phyloP scores from a whole-genome alignment of 2,329 filamentous ascomycete genomes.

The Aspergillus sp. region DNA sequence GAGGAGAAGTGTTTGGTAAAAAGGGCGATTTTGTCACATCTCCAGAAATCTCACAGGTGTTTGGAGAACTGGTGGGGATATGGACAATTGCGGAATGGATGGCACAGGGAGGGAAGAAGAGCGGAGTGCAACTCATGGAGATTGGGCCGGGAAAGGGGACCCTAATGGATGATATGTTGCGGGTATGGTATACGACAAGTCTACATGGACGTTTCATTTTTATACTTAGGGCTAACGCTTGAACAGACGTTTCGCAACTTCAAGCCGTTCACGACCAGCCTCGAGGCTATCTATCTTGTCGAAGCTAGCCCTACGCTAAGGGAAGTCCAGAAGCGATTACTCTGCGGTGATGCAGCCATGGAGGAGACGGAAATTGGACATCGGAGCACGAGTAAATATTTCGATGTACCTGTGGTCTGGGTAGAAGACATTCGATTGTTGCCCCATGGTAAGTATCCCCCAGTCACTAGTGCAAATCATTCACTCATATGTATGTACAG shows the following conservation, averaged over 20 bases:
- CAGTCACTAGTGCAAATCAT: background rate
- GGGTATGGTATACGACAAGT: conserved; percentile 58
- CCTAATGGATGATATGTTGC: conserved; percentile 92
- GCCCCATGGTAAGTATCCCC: conserved; percentile 57
- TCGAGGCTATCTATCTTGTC: conserved; percentile 89
- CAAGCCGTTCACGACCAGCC: conserved; percentile 69
- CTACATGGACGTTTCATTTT: background rate
- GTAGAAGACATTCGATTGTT: conserved; percentile 85
- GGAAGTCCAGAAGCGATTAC: conserved; percentile 72
- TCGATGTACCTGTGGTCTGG: conserved; percentile 77
- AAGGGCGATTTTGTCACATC: conserved; percentile 96
- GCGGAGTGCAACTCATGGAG: conserved; percentile 85
- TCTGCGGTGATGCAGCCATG: conserved; percentile 72
- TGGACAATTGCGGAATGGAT: conserved; percentile 99
- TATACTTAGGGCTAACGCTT: conserved; percentile 1
- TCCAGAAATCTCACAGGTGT: conserved; percentile 95
- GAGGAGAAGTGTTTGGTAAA: conserved; percentile 83
- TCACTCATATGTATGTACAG: conserved; percentile 38
- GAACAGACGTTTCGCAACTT: conserved; percentile 79
- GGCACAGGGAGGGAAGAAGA: conserved; percentile 72
- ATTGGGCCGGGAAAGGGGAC: conserved; percentile 92
- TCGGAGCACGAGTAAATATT: conserved; percentile 73
- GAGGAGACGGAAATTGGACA: conserved; percentile 72
- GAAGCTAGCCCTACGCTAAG: conserved; percentile 85
- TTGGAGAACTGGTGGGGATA: conserved; percentile 89